Evolutionary conservation across 2,329 filamentous ascomycete genomes (phyloP).

Genomic region (Phialophora verrucosa): DNA sequence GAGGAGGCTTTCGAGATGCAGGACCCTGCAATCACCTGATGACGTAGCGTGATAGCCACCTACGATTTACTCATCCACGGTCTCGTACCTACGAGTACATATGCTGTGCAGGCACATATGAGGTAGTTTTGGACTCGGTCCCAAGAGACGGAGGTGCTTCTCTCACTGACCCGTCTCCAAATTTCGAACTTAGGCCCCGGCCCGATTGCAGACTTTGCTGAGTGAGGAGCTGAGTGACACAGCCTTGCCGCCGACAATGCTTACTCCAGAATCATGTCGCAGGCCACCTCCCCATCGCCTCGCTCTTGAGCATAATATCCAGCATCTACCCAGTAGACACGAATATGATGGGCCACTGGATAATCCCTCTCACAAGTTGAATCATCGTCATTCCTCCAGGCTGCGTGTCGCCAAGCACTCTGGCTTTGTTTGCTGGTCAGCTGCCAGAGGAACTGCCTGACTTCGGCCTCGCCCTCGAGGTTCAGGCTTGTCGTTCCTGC

Average conservation of each 20-base stretch:
- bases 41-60: neutral
- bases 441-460: slow-evolving; percentile 12
- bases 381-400: neutral
- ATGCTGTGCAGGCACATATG: neutral
- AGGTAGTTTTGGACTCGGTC: neutral
- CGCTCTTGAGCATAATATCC: neutral
- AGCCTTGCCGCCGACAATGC: slow-evolving; percentile 10
- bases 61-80: too few species aligned
- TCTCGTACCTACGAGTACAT: too few species aligned
- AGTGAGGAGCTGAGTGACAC: slow-evolving; percentile 15
- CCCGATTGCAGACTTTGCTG: neutral
- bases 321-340: neutral
- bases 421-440: slow-evolving; percentile 14
- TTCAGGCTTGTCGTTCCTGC: neutral
- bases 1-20: neutral
- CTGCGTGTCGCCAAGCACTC: slow-evolving; percentile 12
- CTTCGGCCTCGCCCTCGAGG: neutral
- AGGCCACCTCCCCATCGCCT: neutral
- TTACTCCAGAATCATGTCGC: neutral
- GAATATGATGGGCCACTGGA: neutral
- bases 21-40: neutral
- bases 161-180: neutral
- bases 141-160: too few species aligned
- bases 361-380: slow-evolving; percentile 8
- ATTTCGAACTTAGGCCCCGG: neutral